Evolutionary conservation across 805 yeast genomes (phyloP).

Genomic region (Wickerhamiella domercqiae): DNA sequence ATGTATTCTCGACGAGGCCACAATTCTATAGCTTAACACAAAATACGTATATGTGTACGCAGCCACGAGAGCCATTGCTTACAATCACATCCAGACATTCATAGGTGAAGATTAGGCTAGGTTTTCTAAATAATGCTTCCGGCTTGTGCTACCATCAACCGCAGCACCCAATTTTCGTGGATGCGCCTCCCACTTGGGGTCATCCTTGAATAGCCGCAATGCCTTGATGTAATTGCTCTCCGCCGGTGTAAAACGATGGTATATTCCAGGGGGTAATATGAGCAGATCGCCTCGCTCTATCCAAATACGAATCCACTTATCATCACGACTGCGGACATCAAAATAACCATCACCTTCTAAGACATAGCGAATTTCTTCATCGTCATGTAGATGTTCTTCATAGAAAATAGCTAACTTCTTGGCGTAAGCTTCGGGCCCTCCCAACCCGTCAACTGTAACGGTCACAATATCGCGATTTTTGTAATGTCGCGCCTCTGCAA

Average conservation of each 20-base stretch:
- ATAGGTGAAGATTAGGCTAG: neutral
- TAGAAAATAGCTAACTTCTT: conserved; percentile 56
- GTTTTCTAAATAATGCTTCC: neutral
- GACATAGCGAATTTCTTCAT: conserved; percentile 87
- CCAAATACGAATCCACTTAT: conserved; percentile 63
- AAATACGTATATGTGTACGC: too few relatives aligned
- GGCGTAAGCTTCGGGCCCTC: conserved; percentile 42
- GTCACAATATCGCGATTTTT: conserved; percentile 63
- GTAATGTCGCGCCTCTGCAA: conserved; percentile 60
- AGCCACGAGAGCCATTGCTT: too few relatives aligned
- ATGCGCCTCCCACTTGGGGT: conserved; percentile 69
- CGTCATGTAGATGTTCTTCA: conserved; percentile 86
- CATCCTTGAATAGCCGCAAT: conserved; percentile 73
- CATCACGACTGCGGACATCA: conserved; percentile 55
- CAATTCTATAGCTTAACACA: too few relatives aligned
- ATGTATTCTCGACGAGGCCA: too few relatives aligned
- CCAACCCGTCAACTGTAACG: conserved; percentile 44
- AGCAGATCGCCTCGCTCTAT: conserved; percentile 45
- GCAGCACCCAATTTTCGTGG: conserved; percentile 6
- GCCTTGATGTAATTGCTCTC: conserved; percentile 53
- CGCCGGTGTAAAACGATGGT: conserved; percentile 79
- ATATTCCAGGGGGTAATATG: conserved; percentile 76
- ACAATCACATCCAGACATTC: neutral
- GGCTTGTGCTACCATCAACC: neutral
- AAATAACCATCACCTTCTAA: conserved; percentile 84